A percentile compares a stretch with the other conserved stretches of the same genome.
Evolutionary conservation across 495 filamentous ascomycete genomes (phyloP).

Genomic region (Talaromyces proteolyticus): DNA sequence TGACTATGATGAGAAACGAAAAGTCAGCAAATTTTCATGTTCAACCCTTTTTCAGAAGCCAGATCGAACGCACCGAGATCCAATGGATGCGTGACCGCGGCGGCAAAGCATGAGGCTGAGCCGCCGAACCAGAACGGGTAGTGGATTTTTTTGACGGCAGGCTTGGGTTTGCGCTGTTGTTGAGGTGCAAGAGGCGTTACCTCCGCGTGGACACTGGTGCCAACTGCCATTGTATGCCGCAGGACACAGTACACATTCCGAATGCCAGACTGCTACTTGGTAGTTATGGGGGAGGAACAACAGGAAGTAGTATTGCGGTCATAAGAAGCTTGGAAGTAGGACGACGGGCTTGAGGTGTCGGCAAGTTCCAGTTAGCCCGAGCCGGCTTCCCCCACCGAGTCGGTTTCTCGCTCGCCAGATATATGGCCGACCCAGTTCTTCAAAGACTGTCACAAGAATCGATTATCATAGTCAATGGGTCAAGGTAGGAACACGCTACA

Average conservation of each 20-base stretch:
- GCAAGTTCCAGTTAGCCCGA: too few relatives aligned
- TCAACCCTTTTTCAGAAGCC: not conserved
- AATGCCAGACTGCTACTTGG: too few relatives aligned
- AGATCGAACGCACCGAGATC: slow-evolving; percentile 49
- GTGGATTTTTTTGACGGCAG: slow-evolving; percentile 39
- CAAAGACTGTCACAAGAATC: too few relatives aligned
- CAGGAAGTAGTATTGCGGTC: too few relatives aligned
- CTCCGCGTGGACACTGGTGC: slow-evolving; percentile 5
- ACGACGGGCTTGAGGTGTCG: too few relatives aligned
- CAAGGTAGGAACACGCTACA: too few relatives aligned
- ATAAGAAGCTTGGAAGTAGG: too few relatives aligned
- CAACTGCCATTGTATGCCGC: slow-evolving; percentile 3
- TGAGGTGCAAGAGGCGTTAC: not conserved
- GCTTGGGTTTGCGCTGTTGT: slow-evolving; percentile 15
- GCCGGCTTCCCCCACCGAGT: too few relatives aligned
- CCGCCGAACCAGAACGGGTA: slow-evolving; percentile 96
- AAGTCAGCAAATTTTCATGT: slow-evolving; percentile 12
- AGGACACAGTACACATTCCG: slow-evolving; percentile 3
- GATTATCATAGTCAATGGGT: too few relatives aligned
- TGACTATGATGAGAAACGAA: slow-evolving; percentile 35
- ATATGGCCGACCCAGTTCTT: too few relatives aligned
- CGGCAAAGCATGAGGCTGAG: slow-evolving; percentile 84
- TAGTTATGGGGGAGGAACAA: too few relatives aligned
- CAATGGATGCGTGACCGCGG: slow-evolving; percentile 83
- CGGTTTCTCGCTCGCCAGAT: too few relatives aligned